Percentiles rank a stretch among this genome's conserved stretches.
phyloP scores from a whole-genome alignment of 441 rosid genomes.

The Adansonia rubrostipa region DNA sequence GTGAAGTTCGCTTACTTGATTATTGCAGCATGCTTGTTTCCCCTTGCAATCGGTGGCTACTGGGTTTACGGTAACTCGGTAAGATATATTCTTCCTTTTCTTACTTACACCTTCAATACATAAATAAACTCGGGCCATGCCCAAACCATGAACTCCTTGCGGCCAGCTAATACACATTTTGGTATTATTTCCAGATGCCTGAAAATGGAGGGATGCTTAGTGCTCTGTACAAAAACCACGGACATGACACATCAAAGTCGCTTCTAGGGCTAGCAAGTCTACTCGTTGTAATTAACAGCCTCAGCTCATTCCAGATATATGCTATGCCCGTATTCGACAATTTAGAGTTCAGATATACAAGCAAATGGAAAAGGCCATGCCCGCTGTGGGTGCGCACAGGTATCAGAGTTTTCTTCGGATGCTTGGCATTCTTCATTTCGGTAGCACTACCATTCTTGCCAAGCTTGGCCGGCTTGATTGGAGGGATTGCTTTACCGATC shows the following conservation, averaged over 20 bases:
- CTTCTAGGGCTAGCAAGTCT: slow-evolving; percentile 49
- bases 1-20: slow-evolving; percentile 53
- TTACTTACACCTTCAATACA: not conserved
- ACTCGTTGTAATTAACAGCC: slow-evolving; percentile 55
- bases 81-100: slow-evolving; percentile 6
- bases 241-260: slow-evolving; percentile 38
- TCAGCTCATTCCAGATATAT: slow-evolving; percentile 62
- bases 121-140: not conserved
- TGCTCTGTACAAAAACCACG: slow-evolving; percentile 47
- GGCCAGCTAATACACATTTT: not conserved
- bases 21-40: slow-evolving; percentile 59
- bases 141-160: not conserved
- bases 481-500: slow-evolving; percentile 56
- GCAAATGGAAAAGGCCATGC: slow-evolving; percentile 50
- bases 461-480: slow-evolving; percentile 59
- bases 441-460: slow-evolving; percentile 61
- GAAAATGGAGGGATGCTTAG: slow-evolving; percentile 45
- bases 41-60: slow-evolving; percentile 56
- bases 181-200: slow-evolving; percentile 37
- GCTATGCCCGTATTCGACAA: slow-evolving; percentile 70
- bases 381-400: slow-evolving; percentile 52
- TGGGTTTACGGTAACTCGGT: slow-evolving; percentile 63
- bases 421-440: slow-evolving; percentile 48
- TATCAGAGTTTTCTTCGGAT: slow-evolving; percentile 51
- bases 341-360: slow-evolving; percentile 52